Evolutionary conservation across 1,284 basidiomycete species (phyloP), one percentile per base, ranked within the genome.

Genomic region (Coriolopsis trogii): DNA sequence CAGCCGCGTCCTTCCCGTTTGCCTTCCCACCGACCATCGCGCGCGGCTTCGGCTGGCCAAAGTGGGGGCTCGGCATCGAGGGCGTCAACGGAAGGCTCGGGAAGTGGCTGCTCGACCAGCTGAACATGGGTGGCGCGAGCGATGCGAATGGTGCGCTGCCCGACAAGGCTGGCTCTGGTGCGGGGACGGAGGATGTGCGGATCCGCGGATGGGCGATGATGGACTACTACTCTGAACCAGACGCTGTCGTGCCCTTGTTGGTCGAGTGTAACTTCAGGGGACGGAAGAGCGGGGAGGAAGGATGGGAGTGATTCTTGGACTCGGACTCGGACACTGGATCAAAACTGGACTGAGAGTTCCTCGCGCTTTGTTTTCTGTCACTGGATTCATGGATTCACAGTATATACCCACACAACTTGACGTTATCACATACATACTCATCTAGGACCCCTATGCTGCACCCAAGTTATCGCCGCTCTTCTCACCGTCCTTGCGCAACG

Each of bases 1-100:
- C 90, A n/a, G 93, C 88, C 0, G 75, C 87, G 0, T 84, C 82
- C n/a, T 81, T 93, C 67, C 92, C 91, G 1, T 73, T 93, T 20
- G 88, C 91, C 0, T 71, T 87, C 20, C 91, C 91, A 9, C 81
- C 85, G 7, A 72, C 78, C 7, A 74, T 94, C 34, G 91, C 93
- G 13, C 81, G 80, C 58, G 93, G 93, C 1, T 82, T 92, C 59
- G 91, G 92, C 21, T 92, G 83, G 81, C 89, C 91, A 0, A 72
- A 74, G 20, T 75, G 78, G 69, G 84, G 85, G 6, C 63, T 94
- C 8, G 93, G 93, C 3, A 73, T 93, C 20, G 84, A 91, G 63
- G 93, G 93, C 3, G 84, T 93, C 38, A 95, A 96, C 64, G 75
- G 75, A n/a, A 76, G 86, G 20, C 69, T 93, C 1, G 83, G 79